Evolutionary conservation across 306 rosid genomes (phyloP).

Genomic region (Inga leiocalycina): DNA sequence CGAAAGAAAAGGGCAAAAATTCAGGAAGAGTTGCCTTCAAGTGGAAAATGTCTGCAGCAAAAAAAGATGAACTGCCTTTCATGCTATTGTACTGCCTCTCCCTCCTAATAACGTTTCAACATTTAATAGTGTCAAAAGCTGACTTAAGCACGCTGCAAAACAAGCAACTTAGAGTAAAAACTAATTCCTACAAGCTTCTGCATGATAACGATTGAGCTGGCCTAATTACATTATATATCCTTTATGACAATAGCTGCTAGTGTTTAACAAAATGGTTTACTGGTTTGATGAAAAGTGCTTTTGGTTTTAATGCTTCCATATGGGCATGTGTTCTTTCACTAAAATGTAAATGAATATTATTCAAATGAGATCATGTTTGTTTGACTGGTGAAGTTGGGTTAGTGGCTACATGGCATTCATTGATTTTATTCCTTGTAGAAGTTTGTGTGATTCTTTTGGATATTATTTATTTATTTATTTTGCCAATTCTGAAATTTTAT

Average conservation of each 20-base stretch:
- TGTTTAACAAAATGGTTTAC: background rate
- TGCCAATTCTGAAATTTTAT: background rate
- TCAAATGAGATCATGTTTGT: background rate
- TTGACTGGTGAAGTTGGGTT: constrained; percentile 16
- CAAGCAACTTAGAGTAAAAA: background rate
- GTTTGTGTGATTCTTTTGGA: background rate
- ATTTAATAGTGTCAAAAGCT: background rate
- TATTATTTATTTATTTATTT: background rate
- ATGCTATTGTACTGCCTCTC: background rate
- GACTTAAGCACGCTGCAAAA: background rate
- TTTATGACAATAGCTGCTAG: background rate
- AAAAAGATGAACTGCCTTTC: background rate
- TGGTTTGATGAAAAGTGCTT: background rate
- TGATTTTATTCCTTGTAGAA: background rate
- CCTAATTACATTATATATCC: background rate
- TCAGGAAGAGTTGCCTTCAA: background rate
- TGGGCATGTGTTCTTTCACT: constrained; percentile 6
- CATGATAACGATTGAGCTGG: constrained; percentile 12
- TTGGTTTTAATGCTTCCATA: constrained; percentile 1
- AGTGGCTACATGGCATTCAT: constrained; percentile 7
- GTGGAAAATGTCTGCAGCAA: background rate
- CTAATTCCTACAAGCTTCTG: constrained; percentile 13
- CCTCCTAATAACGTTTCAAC: background rate
- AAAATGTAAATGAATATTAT: constrained; percentile 1
- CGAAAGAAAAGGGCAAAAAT: background rate